Percentiles rank a stretch among this genome's conserved stretches.
phyloP scores from a whole-genome alignment of 805 yeast species.

The Candida mattraensis region DNA sequence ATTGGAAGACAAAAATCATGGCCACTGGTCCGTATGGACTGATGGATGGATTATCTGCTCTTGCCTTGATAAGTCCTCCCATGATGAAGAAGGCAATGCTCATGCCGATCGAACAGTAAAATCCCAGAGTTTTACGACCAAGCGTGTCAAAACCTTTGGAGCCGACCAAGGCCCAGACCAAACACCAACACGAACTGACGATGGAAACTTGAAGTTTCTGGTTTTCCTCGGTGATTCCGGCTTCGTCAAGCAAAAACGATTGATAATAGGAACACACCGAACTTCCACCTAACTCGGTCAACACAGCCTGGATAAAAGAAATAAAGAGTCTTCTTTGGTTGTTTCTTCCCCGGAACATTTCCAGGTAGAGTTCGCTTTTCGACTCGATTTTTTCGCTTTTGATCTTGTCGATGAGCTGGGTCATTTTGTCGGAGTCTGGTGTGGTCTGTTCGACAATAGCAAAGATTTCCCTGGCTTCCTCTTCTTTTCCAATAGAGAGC shows the following conservation, averaged over 20 bases:
- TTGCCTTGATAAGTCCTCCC: slow-evolving; percentile 19
- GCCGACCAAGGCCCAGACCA: slow-evolving; percentile 18
- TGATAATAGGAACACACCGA: slow-evolving; percentile 47
- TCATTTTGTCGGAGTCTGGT: slow-evolving; percentile 1
- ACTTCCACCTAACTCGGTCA: slow-evolving; percentile 7
- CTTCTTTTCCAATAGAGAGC: slow-evolving; percentile 37
- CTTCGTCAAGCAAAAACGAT: slow-evolving; percentile 31
- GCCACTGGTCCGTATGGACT: slow-evolving; percentile 29
- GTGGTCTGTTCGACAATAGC: slow-evolving; percentile 2
- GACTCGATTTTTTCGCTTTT: slow-evolving; percentile 18
- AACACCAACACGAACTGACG: slow-evolving; percentile 15
- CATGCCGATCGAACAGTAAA: slow-evolving; percentile 18
- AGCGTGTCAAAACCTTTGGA: slow-evolving; percentile 15
- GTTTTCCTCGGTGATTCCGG: slow-evolving; percentile 18
- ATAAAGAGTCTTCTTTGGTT: slow-evolving; percentile 4
- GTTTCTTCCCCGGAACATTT: slow-evolving; percentile 3
- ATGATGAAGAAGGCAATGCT: slow-evolving; percentile 18
- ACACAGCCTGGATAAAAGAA: slow-evolving; percentile 2
- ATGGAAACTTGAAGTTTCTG: slow-evolving; percentile 26
- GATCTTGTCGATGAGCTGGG: slow-evolving; percentile 19
- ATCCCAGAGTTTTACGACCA: slow-evolving; percentile 19
- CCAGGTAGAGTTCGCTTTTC: slow-evolving; percentile 1
- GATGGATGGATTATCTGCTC: slow-evolving; percentile 22
- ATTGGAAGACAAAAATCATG: slow-evolving; percentile 49
- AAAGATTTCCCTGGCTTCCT: slow-evolving; percentile 44